Conservation (phyloP, 495 filamentous ascomycete genomes). For the Lichina pygmaea region DNA sequence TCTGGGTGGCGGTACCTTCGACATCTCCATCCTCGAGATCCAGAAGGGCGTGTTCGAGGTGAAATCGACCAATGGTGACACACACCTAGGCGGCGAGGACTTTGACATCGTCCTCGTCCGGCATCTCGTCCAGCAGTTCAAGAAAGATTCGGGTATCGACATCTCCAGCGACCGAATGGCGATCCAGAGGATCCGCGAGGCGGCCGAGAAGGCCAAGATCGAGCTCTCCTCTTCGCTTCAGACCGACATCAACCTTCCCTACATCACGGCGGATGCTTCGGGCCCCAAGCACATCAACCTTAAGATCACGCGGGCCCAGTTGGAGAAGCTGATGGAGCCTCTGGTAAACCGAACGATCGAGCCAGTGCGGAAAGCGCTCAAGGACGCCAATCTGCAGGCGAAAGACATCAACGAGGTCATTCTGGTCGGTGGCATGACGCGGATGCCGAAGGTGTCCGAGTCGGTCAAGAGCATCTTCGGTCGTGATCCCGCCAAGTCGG, state of each 20-base stretch:
- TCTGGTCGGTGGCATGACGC: constrained; percentile 97
- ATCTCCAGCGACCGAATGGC: constrained; percentile 89
- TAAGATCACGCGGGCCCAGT: constrained; percentile 79
- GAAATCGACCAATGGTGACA: constrained; percentile 97
- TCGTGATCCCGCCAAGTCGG: constrained; percentile 92
- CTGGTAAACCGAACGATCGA: constrained; percentile 68
- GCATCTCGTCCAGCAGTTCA: constrained; percentile 84
- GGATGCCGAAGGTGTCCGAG: constrained; percentile 98
- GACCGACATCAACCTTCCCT: constrained; percentile 96
- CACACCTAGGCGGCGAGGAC: constrained; percentile 92
- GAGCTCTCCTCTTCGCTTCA: constrained; percentile 89
- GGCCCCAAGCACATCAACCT: constrained; percentile 95
- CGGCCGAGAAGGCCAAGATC: constrained; percentile 99
- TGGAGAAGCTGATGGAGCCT: constrained; percentile 81
- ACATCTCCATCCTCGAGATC: constrained; percentile 94
- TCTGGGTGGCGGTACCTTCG: constrained; percentile 94
- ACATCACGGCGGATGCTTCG: constrained; percentile 87
- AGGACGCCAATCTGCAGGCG: constrained; percentile 82
- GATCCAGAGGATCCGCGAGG: constrained; percentile 96
- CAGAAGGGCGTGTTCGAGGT: constrained; percentile 97
- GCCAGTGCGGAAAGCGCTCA: constrained; percentile 88
- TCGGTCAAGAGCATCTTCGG: constrained; percentile 95
- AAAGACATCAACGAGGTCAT: constrained; percentile 98
- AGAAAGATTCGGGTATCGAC: constrained; percentile 83
- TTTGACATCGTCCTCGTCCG: constrained; percentile 94